Evolutionary conservation across 1,284 basidiomycete species (phyloP), one percentile per base, ranked within the genome.

Genomic region (Mycosarcoma maydis): DNA sequence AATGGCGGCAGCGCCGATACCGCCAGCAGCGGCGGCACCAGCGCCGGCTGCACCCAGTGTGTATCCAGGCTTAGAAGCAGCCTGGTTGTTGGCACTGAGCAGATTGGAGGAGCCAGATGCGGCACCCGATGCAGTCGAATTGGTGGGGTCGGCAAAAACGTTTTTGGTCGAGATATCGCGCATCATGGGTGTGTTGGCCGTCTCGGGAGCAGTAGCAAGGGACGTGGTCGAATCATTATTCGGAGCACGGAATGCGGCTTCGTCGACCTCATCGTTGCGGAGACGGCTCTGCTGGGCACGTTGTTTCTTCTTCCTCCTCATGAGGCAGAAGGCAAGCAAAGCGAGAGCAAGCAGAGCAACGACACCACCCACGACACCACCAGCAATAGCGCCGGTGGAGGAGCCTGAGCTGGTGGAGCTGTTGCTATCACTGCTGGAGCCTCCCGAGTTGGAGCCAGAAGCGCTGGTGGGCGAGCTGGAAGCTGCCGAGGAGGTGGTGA

Each of bases 221-320:
- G 68, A 71, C 17, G 62, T 36, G 48, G 62, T 66, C 16, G 68
- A 71, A 33, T 71, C 62, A 45, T 71, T 71, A 58, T 70, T 70
- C 40, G 67, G 61, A 37, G 55, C 67, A 17, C 67, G 60, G 56
- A 60, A 70, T 19, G 61, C 67, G 16, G 67, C 59, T 24, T 70
- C 67, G 43, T 67, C 68, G 23, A 54, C 62, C 34, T 71, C 68
- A 20, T 71, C 42, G 48, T 58, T 60, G 47, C 42, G 49, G 26
- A 62, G 34, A 32, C 56, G 67, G 17, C 53, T 57, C 44, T 55
- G 51, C 38, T 67, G 49, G 14, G 48, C 52, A 20, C 55, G 48
- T 30, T 55, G 43, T 38, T 54, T 60, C 46, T 64, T 65, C 58
- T 67, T 71, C 44, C 43, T 57, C 37, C 49, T 46, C 46, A 39